Evolutionary conservation across 768 basidiomycete species (phyloP), one percentile per base, ranked within the genome.

Genomic region (Kwoniella botswanensis): DNA sequence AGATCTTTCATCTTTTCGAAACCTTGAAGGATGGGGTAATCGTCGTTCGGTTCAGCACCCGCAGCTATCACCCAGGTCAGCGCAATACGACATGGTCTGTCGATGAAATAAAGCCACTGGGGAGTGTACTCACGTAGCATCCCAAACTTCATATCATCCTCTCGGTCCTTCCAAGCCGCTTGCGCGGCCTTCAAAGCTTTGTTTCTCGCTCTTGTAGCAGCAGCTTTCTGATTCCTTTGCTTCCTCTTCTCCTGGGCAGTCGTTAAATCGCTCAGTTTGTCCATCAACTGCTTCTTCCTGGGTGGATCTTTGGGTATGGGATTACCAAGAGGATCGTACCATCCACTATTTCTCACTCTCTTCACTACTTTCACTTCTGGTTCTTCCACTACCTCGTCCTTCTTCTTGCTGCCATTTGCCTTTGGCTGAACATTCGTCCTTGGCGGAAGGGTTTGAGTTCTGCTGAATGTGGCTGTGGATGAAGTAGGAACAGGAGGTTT

Each of bases 1-100:
- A 75, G 55, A 11, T 21, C n/a, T 26, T 75, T 74, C 53, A 75
- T 74, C 42, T 64, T 65, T 44, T 76, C 70, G 21, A 79, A 64
- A 15, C 55, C 62, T 52, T 70, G n/a, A 4, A 79, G 29, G 57
- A 79, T 75, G 24, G 78, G 78, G 41, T 54, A 75, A 3, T 74
- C 66, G 4, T 44, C 52, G 18, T 26, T 70, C 0, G 74, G 59
- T 6, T 11, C 61, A 13, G 76, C 61, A n/a, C 50, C 24, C 11
- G 65, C 22, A 43, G 71, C 62, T 64, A 24, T 35, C 35, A 35
- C 35, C 1, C 35, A 35, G 5, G 26, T 26, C 26, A 26, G 26
- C 26, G 26, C 26, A 26, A 26, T 26, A 26, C 26, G 26, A 26
- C 26, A 26, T 26, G 26, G 26, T 26, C 26, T 26, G 26, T 26